Percentiles rank a stretch among this genome's conserved stretches.
phyloP scores from a whole-genome alignment of 176 grass and related monocot genomes.

The Saccharum spontaneum region DNA sequence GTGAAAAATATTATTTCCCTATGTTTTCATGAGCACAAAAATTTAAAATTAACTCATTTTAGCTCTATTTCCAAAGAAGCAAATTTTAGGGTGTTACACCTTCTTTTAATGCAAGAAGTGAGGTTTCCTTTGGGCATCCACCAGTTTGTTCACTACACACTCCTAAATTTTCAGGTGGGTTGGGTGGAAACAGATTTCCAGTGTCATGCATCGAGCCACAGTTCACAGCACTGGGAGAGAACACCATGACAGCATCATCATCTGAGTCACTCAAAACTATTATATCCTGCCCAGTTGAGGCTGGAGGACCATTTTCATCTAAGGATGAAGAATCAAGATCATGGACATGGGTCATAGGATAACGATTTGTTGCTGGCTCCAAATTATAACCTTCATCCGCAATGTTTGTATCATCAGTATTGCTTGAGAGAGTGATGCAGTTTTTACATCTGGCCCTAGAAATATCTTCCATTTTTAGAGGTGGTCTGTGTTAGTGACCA shows the following conservation, averaged over 20 bases:
- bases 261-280: slow-evolving; percentile 90
- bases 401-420: slow-evolving; percentile 12
- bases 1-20: no score
- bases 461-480: no score
- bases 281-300: slow-evolving; percentile 50
- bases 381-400: slow-evolving; percentile 33
- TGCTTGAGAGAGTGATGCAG: slow-evolving; percentile 24
- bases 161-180: slow-evolving; percentile 39
- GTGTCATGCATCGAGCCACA: slow-evolving; percentile 20
- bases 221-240: slow-evolving; percentile 49
- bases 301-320: slow-evolving; percentile 37
- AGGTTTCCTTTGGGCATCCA: slow-evolving; percentile 26
- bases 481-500: no score
- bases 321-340: slow-evolving; percentile 52
- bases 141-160: slow-evolving; percentile 41
- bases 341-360: slow-evolving; percentile 18
- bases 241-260: slow-evolving; percentile 52
- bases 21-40: no score
- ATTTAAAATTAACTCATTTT: no score
- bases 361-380: slow-evolving; percentile 31
- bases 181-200: slow-evolving; percentile 25
- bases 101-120: slow-evolving; percentile 44
- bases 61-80: no score
- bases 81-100: no score
- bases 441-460: no score